Conservation (phyloP, 192 early-diverging fungal species). For the Chytriomyces hyalinus region DNA sequence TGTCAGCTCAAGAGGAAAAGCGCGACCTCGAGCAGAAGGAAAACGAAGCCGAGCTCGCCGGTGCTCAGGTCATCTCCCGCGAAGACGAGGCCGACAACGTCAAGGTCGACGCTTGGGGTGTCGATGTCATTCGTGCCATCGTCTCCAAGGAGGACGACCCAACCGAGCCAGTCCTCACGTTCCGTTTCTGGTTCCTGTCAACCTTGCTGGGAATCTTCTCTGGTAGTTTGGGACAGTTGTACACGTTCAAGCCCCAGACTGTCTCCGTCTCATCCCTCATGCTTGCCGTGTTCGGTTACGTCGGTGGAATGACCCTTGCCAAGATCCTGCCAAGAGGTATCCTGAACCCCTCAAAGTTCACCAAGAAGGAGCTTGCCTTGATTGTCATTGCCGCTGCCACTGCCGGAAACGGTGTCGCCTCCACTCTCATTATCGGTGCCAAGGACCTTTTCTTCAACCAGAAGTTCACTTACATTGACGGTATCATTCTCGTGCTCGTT, state of each 20-base stretch:
- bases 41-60: not conserved
- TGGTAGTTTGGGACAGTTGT: constrained; percentile 10
- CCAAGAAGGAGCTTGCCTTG: no score
- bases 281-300: not conserved
- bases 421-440: not conserved
- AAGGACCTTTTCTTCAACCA: not conserved
- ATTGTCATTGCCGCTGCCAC: no score
- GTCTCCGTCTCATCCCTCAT: constrained; percentile 8
- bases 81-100: not conserved
- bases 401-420: no score
- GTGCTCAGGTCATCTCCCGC: not conserved
- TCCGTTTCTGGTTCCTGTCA: constrained; percentile 51
- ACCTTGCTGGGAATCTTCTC: constrained; percentile 48
- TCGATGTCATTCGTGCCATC: not conserved
- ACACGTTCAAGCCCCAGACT: constrained; percentile 17
- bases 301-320: no score
- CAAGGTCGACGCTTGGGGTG: not conserved
- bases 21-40: not conserved
- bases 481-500: constrained; percentile 48
- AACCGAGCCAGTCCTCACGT: constrained; percentile 53
- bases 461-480: constrained; percentile 57
- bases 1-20: not conserved
- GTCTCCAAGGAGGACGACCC: constrained; percentile 7
- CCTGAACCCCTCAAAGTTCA: no score
- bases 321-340: no score